A percentile compares a stretch with the other conserved stretches of the same genome.
These are phyloP conservation scores for Lactarius pseudohatsudake DNA, from an alignment of 768 basidiomycete genomes.

Conservation along the genomic window DNA sequence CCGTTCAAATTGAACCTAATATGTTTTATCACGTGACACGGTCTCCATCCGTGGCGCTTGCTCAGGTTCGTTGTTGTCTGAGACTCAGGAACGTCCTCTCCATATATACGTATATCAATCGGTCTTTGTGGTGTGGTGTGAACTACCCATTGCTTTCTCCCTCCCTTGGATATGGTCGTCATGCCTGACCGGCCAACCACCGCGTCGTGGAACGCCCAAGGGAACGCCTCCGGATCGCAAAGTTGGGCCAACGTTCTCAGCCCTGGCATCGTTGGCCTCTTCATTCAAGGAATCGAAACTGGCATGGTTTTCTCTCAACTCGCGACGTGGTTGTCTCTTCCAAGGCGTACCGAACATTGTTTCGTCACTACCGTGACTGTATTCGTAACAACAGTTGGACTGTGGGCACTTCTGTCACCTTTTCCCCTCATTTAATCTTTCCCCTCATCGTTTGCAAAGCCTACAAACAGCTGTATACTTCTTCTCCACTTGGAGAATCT, in stretches of 20 bases:
- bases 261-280: constrained; percentile 14
- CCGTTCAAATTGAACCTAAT: too few relatives aligned
- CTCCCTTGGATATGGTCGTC: neutral
- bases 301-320: constrained; percentile 11
- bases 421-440: neutral
- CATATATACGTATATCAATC: neutral
- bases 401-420: neutral
- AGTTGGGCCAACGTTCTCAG: neutral
- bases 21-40: too few relatives aligned
- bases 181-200: neutral
- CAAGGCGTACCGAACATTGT: neutral
- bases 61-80: too few relatives aligned
- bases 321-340: neutral
- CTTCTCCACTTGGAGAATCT: constrained; percentile 8
- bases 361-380: neutral
- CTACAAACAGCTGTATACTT: constrained; percentile 6
- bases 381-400: constrained; percentile 9
- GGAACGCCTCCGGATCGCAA: neutral
- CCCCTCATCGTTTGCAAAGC: constrained; percentile 3
- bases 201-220: too few relatives aligned
- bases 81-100: neutral
- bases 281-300: constrained; percentile 15
- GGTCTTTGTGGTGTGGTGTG: neutral
- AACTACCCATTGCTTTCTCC: neutral
- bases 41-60: too few relatives aligned